These are phyloP conservation scores for Senna tora DNA, from an alignment of 306 rosid genomes.

Conservation along the genomic window DNA sequence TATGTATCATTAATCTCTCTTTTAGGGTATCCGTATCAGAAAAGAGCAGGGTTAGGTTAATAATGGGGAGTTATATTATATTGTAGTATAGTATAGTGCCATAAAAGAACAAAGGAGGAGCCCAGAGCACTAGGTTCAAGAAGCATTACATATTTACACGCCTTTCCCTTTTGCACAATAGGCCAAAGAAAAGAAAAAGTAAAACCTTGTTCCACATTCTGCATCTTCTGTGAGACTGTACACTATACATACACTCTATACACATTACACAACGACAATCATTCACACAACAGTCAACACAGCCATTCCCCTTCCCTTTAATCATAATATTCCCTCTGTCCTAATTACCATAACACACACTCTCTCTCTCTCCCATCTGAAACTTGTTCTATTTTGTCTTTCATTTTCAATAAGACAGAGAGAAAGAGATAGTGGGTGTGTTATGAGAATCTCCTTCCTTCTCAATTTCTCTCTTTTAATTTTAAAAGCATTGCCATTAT, in stretches of 20 bases:
- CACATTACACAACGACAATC: constrained; percentile 50
- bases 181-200: constrained; percentile 49
- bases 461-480: not conserved
- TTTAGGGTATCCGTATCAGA: no score
- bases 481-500: constrained; percentile 28
- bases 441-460: not conserved
- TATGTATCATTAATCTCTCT: no score
- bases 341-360: constrained; percentile 30
- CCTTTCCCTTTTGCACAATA: constrained; percentile 13
- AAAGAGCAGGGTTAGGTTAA: constrained; percentile 1
- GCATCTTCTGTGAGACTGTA: constrained; percentile 44
- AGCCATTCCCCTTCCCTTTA: constrained; percentile 46
- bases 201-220: constrained; percentile 46
- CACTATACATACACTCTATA: not conserved
- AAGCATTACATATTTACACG: constrained; percentile 22
- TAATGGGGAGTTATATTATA: not conserved
- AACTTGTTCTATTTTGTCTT: constrained; percentile 19
- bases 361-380: constrained; percentile 1
- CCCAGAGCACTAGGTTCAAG: constrained; percentile 33
- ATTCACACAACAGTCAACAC: constrained; percentile 68
- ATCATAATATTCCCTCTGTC: constrained; percentile 53
- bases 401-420: not conserved
- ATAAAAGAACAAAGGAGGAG: constrained; percentile 5
- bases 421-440: not conserved
- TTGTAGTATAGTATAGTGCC: no score